phyloP scores from a whole-genome alignment of 2,329 filamentous ascomycete genomes.

The Penicillium sp. region DNA sequence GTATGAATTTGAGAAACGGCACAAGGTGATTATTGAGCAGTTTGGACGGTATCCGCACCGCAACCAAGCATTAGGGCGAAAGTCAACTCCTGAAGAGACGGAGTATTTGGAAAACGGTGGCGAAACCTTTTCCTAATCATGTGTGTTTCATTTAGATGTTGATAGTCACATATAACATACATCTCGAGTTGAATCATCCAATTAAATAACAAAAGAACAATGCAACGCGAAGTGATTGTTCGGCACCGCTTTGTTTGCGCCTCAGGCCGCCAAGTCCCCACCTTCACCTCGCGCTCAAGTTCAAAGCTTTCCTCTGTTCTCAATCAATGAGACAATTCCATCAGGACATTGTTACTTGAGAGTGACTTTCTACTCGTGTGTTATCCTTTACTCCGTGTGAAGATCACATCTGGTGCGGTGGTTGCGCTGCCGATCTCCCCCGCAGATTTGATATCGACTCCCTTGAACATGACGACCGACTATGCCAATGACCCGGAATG shows the following conservation, averaged over 20 bases:
- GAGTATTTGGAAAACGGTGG: slow-evolving; percentile 22
- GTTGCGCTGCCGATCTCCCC: not conserved
- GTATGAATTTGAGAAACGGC: slow-evolving; percentile 18
- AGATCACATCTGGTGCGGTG: too few species aligned
- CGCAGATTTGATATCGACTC: slow-evolving; percentile 11
- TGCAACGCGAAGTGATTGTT: not conserved
- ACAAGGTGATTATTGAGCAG: slow-evolving; percentile 22
- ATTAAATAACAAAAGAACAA: not conserved
- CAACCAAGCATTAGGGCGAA: slow-evolving; percentile 19
- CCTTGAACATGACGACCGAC: slow-evolving; percentile 25
- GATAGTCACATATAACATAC: not conserved
- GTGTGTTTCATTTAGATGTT: too few species aligned
- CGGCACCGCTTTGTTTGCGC: not conserved
- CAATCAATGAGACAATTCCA: not conserved
- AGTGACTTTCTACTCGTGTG: too few species aligned
- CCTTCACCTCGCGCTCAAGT: not conserved
- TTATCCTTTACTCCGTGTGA: too few species aligned
- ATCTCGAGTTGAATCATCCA: too few species aligned
- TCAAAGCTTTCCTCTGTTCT: too few species aligned
- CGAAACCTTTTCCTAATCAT: slow-evolving; percentile 17
- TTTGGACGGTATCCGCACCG: slow-evolving; percentile 27
- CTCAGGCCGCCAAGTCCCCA: not conserved
- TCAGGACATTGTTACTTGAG: too few species aligned
- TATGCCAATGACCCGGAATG: slow-evolving; percentile 67
- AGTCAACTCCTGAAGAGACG: slow-evolving; percentile 17